Percentiles rank a stretch among this genome's conserved stretches.
phyloP scores from a whole-genome alignment of 1,139 yeast species.

The Saccharomyces hybrid region DNA sequence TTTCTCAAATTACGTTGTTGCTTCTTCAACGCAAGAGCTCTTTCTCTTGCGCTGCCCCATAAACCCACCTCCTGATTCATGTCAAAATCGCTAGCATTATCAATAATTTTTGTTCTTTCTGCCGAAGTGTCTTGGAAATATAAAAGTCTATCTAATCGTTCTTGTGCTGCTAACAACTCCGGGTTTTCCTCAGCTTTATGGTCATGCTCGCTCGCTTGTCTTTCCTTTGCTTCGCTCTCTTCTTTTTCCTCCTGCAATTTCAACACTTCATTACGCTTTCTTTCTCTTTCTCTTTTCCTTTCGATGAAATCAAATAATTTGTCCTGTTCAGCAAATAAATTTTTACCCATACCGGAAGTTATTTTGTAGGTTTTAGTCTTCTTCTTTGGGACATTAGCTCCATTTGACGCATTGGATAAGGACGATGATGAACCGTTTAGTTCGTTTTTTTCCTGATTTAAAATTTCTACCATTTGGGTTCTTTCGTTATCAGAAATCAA shows the following conservation, averaged over 20 bases:
- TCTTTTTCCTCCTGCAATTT: conserved; percentile 6
- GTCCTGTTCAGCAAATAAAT: conserved; percentile 63
- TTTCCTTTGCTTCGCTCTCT: conserved; percentile 27
- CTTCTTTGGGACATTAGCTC: conserved; percentile 16
- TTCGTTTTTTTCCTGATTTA: conserved; percentile 44
- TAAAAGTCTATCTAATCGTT: conserved; percentile 61
- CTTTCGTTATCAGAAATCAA: conserved; percentile 56
- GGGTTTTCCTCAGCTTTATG: conserved; percentile 37
- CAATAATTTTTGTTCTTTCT: conserved; percentile 85
- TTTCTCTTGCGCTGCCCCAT: conserved; percentile 88
- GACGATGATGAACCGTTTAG: conserved; percentile 19
- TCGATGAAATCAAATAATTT: conserved; percentile 49
- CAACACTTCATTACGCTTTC: conserved; percentile 18
- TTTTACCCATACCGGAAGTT: conserved; percentile 48
- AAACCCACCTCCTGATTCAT: conserved; percentile 87
- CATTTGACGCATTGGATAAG: conserved; percentile 3
- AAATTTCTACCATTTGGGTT: conserved; percentile 45
- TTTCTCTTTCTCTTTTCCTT: conserved; percentile 29
- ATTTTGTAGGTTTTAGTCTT: conserved; percentile 19
- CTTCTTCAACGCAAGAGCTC: conserved; percentile 71
- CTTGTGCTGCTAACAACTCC: conserved; percentile 61
- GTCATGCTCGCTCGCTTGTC: conserved; percentile 30
- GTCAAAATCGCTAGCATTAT: conserved; percentile 87
- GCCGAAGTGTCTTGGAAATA: conserved; percentile 82
- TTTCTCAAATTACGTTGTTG: conserved; percentile 70